Evolutionary conservation across 306 rosid species (phyloP), one percentile per base, ranked within the genome.

Genomic region (Delonix regia): DNA sequence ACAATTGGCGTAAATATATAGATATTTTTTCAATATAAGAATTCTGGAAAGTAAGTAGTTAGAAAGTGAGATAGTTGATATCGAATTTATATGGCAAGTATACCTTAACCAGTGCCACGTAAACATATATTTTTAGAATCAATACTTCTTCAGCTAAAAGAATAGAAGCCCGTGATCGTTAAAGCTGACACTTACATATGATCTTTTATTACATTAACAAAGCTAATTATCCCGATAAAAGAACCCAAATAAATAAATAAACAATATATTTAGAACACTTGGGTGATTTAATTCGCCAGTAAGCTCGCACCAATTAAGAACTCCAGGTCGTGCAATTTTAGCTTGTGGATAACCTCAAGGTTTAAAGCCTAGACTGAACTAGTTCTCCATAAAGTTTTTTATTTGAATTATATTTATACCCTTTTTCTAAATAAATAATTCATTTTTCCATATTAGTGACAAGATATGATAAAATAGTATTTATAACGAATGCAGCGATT

Each of bases 121-220:
- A 19, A 21, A 65, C n/a, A 0, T 3, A 19, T 24, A 41, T 66
- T 66, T 3, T 38, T 25, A 2, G n/a, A 45, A 56, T 41, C 13
- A 64, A 59, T n/a, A 53, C 30, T 45, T 51, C 74, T 66, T 41
- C 51, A 53, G 68, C 36, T 44, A 34, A 70, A 24, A 64, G 73
- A 38, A 45, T 71, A 28, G 0, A 39, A 73, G 10, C 7, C 21
- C 15, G 48, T 30, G 24, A 70, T 51, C 33, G 22, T 2, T 45
- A 18, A 14, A 45, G 83, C 51, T 10, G 25, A 47, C 12, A 67
- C 10, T 24, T 63, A 63, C 70, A 55, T 41, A 21, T 12, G 64
- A 5, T 60, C 67, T 57, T 56, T 30, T 30, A 30, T 1, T 24
- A n/a, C 70, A 38, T 77, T 44, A 34, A 34, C 15, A 19, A 63